Evolutionary conservation across 768 basidiomycete species (phyloP).

Genomic region (Suillus plorans): DNA sequence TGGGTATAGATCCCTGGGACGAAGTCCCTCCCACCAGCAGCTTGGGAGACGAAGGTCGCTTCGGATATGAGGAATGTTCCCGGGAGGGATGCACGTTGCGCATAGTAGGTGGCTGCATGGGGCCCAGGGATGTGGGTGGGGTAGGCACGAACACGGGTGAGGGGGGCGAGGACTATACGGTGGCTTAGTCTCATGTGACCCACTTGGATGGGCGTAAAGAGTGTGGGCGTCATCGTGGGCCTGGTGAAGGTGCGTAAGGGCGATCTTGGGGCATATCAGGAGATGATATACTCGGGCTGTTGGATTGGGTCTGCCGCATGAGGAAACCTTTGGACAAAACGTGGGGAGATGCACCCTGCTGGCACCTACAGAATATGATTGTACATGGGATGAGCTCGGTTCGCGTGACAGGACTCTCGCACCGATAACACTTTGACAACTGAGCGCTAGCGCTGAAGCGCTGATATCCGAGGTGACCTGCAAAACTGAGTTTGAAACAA

Average conservation of each 20-base stretch:
- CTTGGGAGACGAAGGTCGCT: conserved; percentile 38
- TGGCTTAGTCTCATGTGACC: conserved; percentile 31
- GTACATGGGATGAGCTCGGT: too few relatives aligned
- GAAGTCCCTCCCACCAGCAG: conserved; percentile 30
- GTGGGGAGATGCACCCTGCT: too few relatives aligned
- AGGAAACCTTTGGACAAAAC: too few relatives aligned
- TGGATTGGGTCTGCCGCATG: too few relatives aligned
- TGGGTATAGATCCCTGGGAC: conserved; percentile 50
- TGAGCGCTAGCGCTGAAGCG: too few relatives aligned
- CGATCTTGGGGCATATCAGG: too few relatives aligned
- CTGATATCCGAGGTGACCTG: too few relatives aligned
- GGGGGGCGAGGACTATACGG: conserved; percentile 37
- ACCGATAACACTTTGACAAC: too few relatives aligned
- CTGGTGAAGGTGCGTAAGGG: not conserved
- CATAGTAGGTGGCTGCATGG: conserved; percentile 36
- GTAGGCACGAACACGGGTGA: conserved; percentile 34
- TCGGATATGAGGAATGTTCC: conserved; percentile 48
- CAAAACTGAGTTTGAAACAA: too few relatives aligned
- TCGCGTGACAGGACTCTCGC: too few relatives aligned
- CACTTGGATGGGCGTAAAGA: conserved; percentile 34
- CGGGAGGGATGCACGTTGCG: conserved; percentile 34
- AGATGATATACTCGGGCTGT: too few relatives aligned
- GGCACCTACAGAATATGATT: too few relatives aligned
- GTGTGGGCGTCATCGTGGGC: not conserved
- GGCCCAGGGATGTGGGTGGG: conserved; percentile 28